Evolutionary conservation across 352 stramenopile genomes (phyloP).

Genomic region (Phytophthora colocasiae): DNA sequence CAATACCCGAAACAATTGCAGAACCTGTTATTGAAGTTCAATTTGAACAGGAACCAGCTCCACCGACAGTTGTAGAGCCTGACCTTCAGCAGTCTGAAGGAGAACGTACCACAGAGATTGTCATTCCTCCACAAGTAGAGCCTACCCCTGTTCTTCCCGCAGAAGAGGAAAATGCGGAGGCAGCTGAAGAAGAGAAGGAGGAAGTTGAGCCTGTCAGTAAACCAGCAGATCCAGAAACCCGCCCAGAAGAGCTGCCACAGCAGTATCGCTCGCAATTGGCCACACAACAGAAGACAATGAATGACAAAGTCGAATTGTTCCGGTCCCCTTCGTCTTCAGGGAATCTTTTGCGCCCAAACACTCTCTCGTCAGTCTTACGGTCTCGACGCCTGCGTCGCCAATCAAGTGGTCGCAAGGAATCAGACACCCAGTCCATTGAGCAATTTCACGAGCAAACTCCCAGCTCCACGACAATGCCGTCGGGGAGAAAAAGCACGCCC

Average conservation of each 20-base stretch:
- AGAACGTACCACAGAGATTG: conserved; percentile 30
- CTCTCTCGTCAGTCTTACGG: conserved; percentile 33
- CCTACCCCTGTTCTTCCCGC: not conserved
- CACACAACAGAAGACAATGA: conserved; percentile 36
- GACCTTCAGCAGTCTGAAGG: conserved; percentile 27
- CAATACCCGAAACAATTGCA: conserved; percentile 1
- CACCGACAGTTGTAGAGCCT: not conserved
- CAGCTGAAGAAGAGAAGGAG: conserved; percentile 10
- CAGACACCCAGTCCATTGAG: conserved; percentile 12
- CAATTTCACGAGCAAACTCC: not conserved
- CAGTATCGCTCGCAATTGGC: conserved; percentile 37
- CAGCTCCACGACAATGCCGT: conserved; percentile 2
- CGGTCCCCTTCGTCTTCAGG: conserved; percentile 22
- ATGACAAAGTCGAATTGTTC: conserved; percentile 39
- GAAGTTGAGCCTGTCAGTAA: not conserved
- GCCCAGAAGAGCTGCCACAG: conserved; percentile 19
- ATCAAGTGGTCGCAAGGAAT: conserved; percentile 34
- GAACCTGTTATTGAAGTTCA: not conserved
- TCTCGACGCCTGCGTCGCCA: conserved; percentile 45
- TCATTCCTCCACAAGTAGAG: not conserved
- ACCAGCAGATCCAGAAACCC: conserved; percentile 11
- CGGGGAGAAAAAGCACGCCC: conserved; percentile 1
- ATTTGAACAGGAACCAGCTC: conserved; percentile 3
- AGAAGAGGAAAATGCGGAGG: not conserved
- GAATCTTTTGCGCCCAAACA: conserved; percentile 8